phyloP scores from a whole-genome alignment of 208 protist genomes.

The Wallacemonas rigidus region DNA sequence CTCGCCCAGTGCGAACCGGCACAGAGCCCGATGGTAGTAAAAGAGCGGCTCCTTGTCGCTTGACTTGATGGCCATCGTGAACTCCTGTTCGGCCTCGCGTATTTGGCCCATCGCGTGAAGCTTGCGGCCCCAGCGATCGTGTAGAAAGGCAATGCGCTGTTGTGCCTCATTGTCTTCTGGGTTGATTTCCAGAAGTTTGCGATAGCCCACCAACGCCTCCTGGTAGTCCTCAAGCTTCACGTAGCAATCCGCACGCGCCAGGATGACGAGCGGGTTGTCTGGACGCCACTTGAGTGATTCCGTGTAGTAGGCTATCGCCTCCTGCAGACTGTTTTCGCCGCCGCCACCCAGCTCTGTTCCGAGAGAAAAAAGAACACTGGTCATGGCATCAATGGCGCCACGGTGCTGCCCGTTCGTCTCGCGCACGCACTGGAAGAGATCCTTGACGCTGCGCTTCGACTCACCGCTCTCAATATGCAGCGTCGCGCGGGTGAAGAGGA shows the following conservation, averaged over 20 bases:
- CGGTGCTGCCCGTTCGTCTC: conserved; percentile 81
- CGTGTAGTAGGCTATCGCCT: conserved; percentile 85
- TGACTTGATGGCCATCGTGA: conserved; percentile 83
- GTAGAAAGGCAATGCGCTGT: conserved; percentile 72
- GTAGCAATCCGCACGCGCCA: conserved; percentile 88
- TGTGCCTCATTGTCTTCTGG: conserved; percentile 53
- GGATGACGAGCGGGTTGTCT: conserved; percentile 82
- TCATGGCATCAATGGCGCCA: conserved; percentile 82
- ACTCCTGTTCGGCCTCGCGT: conserved; percentile 74
- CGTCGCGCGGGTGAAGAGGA: conserved; percentile 77
- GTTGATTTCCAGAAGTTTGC: conserved; percentile 55
- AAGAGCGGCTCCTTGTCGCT: conserved; percentile 70
- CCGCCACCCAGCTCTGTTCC: conserved; percentile 55
- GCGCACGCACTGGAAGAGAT: conserved; percentile 84
- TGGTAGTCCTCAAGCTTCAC: conserved; percentile 79
- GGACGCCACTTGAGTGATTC: conserved; percentile 85
- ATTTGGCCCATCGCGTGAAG: conserved; percentile 53
- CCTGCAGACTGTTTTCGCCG: conserved; percentile 29
- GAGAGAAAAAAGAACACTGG: conserved; percentile 75
- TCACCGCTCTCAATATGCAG: conserved; percentile 60
- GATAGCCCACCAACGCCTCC: conserved; percentile 74
- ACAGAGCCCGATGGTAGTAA: conserved; percentile 84
- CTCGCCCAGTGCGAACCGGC: conserved; percentile 79
- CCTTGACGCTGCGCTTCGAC: conserved; percentile 72
- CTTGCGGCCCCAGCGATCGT: conserved; percentile 82